Base-by-base conservation (phyloP, 2,329 filamentous ascomycete species). In the Dissoconium aciculare region DNA sequence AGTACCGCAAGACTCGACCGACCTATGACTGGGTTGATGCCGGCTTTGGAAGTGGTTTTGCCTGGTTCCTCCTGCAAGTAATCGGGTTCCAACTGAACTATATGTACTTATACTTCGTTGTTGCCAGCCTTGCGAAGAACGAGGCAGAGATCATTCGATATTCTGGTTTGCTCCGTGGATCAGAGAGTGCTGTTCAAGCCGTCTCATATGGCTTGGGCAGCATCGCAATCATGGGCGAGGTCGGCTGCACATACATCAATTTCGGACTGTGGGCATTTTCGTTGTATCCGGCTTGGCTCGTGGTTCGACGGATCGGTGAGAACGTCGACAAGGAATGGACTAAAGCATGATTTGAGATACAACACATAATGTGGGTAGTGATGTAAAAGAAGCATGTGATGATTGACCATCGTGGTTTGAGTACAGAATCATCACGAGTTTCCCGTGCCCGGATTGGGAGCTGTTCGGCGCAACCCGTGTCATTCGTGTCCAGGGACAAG, bases 31-130 rank as follows among this genome's bases (percentile, higher is more conserved):
- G 78, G 78, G 44, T 49, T 0, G 64, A 65, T 38, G 38, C 56
- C 0, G 74, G 72, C 0, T 83, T 83, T 32, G 76, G 75, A 1
- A 60, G 62, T 23, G 72, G 64, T 0, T 83, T 82, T 42, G 69
- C 64, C 0, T 59, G 80, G 11, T 82, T 77, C 50, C 45, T 83
- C 4, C 69, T 83, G 42, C 63, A 78, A 41, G 71, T 72, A 0
- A 54, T 69, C 8, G 69, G 73, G 0, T 82, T 82, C 43, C 77
- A 82, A 53, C 41, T 80, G 5, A 82, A 82, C 50, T 83, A 83
- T 47, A 62, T 81, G 40, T 81, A 73, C 49, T 53, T 81, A 61
- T 74, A 81, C 55, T 82, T 82, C 44, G 59, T 82, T 36, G 67
- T 82, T 6, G 66, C 70, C 3, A 74, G 79, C 41, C 50, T 83